Conservation (phyloP, 169 alveolate genomes). For the Plasmodium cynomolgi region DNA sequence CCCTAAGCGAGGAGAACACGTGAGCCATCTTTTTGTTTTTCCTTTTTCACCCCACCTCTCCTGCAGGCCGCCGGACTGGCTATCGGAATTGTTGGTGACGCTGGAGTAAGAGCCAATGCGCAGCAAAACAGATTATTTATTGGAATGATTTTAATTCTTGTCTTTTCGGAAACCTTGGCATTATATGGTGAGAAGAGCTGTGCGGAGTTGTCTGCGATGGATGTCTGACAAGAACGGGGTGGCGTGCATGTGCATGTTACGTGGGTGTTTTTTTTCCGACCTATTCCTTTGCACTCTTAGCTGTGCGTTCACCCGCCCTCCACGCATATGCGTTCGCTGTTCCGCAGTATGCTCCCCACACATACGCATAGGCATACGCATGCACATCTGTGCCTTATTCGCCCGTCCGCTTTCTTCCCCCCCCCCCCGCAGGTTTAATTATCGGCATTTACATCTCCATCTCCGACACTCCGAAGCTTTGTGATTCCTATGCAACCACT, state of each 20-base stretch:
- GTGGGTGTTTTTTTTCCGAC: background rate
- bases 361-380: background rate
- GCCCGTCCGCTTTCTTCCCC: background rate
- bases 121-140: constrained; percentile 98
- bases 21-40: constrained; percentile 10
- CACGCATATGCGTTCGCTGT: background rate
- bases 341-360: background rate
- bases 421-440: constrained; percentile 71
- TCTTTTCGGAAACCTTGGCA: constrained; percentile 99
- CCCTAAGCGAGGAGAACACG: background rate
- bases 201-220: background rate
- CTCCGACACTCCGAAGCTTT: constrained; percentile 77
- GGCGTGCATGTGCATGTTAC: background rate
- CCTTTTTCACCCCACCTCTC: constrained; percentile 6
- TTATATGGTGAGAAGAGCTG: constrained; percentile 92
- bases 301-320: background rate
- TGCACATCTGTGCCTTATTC: background rate
- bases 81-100: constrained; percentile 99
- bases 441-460: constrained; percentile 83
- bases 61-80: constrained; percentile 98
- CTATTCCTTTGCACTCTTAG: background rate
- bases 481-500: constrained; percentile 57
- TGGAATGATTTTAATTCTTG: constrained; percentile 98
- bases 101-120: constrained; percentile 99
- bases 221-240: background rate